Base-by-base conservation (phyloP, 805 yeast species). In the Cyberlindnera petersonii region DNA sequence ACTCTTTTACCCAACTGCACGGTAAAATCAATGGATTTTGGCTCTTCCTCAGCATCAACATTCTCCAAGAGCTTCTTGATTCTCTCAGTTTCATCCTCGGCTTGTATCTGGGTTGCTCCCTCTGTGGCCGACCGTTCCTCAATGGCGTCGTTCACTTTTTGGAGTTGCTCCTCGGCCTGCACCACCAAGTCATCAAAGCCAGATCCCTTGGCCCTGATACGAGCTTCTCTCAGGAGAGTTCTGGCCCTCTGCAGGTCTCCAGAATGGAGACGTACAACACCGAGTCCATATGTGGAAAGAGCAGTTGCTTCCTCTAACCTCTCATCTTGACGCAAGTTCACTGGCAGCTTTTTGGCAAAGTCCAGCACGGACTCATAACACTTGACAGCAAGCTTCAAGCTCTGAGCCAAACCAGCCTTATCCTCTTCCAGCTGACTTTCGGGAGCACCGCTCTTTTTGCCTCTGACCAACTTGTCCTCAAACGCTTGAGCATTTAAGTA, bases 261-360 rank as follows among this genome's bases (percentile, higher is more conserved):
- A 32, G 67, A 55, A 50, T 85, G 86, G n/a, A 82, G 61, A 31
- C 75, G 71, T 9, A 86, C 71, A 5, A 88, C 94, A 2, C 96
- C 98, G 28, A 86, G 66, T 0, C 96, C 94, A 55, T 84, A 89
- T 0, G 87, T 77, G 0, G 95, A 78, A 56, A 89, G 67, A 0
- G 94, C 93, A 29, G 83, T 77, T 1, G 84, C 77, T 46, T 84
- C 86, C 23, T 75, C 71, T 10, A 82, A 60, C 6, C 65, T 62
- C 9, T 59, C 58, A 33, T 69, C 72, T 13, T 64, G 54, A 32
- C 68, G 56, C 11, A 55, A 27, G 36, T 49, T 42, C 20, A 65
- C 53, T 2, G 68, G 66, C 17, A 72, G 50, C 30, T 65, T 61
- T 43, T 69, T 69, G 3, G 72, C 59, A 27, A 66, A 66, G 9